Evolutionary conservation across 2,329 filamentous ascomycete species (phyloP), one percentile per base, ranked within the genome.

Genomic region (Hypoxylon sp.): DNA sequence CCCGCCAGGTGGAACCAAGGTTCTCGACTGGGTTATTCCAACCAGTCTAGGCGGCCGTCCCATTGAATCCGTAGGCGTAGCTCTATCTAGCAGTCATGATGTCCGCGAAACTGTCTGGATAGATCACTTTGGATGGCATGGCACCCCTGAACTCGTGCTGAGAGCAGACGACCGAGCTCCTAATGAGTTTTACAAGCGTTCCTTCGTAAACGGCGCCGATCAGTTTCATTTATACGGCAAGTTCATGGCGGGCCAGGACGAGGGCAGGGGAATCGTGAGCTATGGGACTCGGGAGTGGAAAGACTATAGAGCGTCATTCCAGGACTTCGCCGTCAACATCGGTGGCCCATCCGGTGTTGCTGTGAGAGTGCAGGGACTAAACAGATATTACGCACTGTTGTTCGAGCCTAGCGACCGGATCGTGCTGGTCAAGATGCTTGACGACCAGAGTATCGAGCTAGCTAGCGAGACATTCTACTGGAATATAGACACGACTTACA

Each of bases 261-360:
- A 35, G 1, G 71, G 68, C 2, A 68, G 74, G 33, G 74, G 73
- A 0, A 55, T 74, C 2, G 54, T 74, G 1, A 64, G 48, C 40
- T 67, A 72, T 7, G 74, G 73, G 2, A 74, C 72, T 9, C 62
- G 72, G 1, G 70, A 73, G 5, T 75, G 72, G 73, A 54, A 33
- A 2, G 63, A 71, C 37, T 74, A 75, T 51, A 49, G 40, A 0
- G 60, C 63, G 6, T 51, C 43, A 2, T 63, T 69, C 0, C 35
- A 48, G 0, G 54, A 60, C 2, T 69, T 75, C 24, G 55, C 27
- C 2, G 24, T 74, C 4, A 69, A 69, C n/a, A 38, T 71, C 3
- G 71, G 68, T 2, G 48, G 45, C 2, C 62, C 63, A 1, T 58
- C 49, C 1, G 72, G 72, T 13, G 47, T 71, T 1, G 70, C 67